Evolutionary conservation across 768 basidiomycete species (phyloP).

Genomic region (Candolleomyces aberdarensis): DNA sequence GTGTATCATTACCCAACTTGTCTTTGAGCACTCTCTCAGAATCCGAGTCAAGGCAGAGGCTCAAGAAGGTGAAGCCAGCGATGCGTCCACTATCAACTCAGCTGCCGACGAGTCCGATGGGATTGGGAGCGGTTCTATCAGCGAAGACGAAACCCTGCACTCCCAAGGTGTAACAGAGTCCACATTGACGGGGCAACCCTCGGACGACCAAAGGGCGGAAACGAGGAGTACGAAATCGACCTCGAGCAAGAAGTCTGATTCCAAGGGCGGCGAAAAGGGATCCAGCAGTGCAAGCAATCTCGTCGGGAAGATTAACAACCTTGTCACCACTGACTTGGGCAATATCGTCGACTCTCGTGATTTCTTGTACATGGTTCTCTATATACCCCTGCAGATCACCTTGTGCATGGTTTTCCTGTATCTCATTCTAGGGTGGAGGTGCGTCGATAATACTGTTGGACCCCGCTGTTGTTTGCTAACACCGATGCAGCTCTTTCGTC

Average conservation of each 20-base stretch:
- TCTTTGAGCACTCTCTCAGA: constrained; percentile 48
- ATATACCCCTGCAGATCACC: constrained; percentile 39
- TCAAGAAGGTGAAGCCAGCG: background rate
- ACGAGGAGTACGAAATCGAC: background rate
- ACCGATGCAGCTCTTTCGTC: constrained; percentile 45
- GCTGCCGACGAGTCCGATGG: constrained; percentile 10
- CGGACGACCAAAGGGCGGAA: background rate
- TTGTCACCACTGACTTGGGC: constrained; percentile 63
- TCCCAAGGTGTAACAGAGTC: constrained; percentile 5
- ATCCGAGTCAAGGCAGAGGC: constrained; percentile 55
- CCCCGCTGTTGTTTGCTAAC: background rate
- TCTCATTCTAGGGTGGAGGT: constrained; percentile 48
- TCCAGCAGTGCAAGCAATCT: constrained; percentile 36
- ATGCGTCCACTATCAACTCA: constrained; percentile 13
- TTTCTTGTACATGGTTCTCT: constrained; percentile 32
- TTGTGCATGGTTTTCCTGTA: constrained; percentile 46
- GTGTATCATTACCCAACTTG: constrained; percentile 38
- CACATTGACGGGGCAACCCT: background rate
- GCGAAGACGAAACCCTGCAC: constrained; percentile 1
- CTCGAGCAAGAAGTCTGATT: background rate
- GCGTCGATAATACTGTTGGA: constrained; percentile 23
- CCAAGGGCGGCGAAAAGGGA: background rate
- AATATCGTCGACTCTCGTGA: constrained; percentile 38
- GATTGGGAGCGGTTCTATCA: background rate
- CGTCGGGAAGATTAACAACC: constrained; percentile 75